Evolutionary conservation across 257 asterid species (phyloP), one percentile per base, ranked within the genome.

Genomic region (Cruciata laevipes): DNA sequence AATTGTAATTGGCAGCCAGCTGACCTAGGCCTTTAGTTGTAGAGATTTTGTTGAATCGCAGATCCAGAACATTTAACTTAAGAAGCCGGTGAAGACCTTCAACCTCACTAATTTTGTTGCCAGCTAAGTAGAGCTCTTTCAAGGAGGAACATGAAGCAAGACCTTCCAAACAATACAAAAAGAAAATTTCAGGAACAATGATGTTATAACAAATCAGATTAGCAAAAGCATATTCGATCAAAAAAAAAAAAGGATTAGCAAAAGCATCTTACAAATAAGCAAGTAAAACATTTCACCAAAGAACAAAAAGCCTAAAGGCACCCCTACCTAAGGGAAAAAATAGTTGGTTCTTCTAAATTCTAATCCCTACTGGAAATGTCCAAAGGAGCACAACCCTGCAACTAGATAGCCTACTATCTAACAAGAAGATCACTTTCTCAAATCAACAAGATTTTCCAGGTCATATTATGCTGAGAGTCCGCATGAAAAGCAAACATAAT

Each of bases 31-130:
- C 79, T 79, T 94, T 94, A 73, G 95, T 63, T 40, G 95, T 88
- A 8, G 99, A 88, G 69, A 94, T 85, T 86, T 90, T 94, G 93
- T 90, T 94, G 89, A 84, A 94, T 58, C 99, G 87, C 64, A 94
- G 42, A 77, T 94, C 99, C 33, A 90, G 83, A 66, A 94, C 93
- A 21, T 77, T 83, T 72, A 94, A 70, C 73, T 94, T 94, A 51
- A 94, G 86, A 61, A 90, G 96, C 69, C 97, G 95, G 84, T 94
- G 99, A 70, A 94, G 97, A 42, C 99, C 99, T 82, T 90, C 99
- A 10, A 90, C 96, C 80, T 90, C 99, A 10, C 96, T 88, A 77
- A 94, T 90, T 83, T 90, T 94, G 86, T 94, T 94, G 42, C 99
- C 97, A 0, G 97, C 95, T 40, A 94, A 77, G 87, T 94, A 90